Conservation (phyloP, 345 rosid species). For the Melastoma malabathricum region DNA sequence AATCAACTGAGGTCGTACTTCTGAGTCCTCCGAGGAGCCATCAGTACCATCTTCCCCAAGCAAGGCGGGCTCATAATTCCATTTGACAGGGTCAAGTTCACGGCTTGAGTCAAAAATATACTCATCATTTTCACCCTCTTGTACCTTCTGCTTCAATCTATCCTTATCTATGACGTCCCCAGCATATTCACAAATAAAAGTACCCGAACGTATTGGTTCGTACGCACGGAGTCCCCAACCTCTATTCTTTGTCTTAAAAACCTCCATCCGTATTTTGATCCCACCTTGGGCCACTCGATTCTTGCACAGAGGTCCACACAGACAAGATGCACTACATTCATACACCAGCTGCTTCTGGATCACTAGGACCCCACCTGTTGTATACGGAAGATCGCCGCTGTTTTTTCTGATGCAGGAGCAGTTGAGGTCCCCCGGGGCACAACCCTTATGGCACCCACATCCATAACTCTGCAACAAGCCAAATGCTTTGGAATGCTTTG, state of each 20-base stretch:
- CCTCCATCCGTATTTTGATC: constrained; percentile 48
- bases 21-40: constrained; percentile 23
- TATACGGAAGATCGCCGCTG: constrained; percentile 54
- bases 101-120: constrained; percentile 48
- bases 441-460: constrained; percentile 31
- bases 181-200: constrained; percentile 82
- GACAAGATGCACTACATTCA: constrained; percentile 83
- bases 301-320: constrained; percentile 51
- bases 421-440: constrained; percentile 51
- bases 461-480: constrained; percentile 18
- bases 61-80: constrained; percentile 15
- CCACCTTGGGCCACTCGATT: constrained; percentile 64
- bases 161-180: constrained; percentile 58
- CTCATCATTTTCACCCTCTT: constrained; percentile 34
- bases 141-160: constrained; percentile 16
- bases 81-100: constrained; percentile 19
- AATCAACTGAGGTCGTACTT: constrained; percentile 40
- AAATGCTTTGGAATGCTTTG: constrained; percentile 38
- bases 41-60: constrained; percentile 17
- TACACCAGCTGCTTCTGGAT: constrained; percentile 45
- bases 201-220: constrained; percentile 85
- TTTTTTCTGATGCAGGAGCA: constrained; percentile 71
- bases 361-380: constrained; percentile 39
- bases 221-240: constrained; percentile 95
- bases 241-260: constrained; percentile 63